Evolutionary conservation across 164 flowering plant species (phyloP).

Genomic region (Vitis rupestris): DNA sequence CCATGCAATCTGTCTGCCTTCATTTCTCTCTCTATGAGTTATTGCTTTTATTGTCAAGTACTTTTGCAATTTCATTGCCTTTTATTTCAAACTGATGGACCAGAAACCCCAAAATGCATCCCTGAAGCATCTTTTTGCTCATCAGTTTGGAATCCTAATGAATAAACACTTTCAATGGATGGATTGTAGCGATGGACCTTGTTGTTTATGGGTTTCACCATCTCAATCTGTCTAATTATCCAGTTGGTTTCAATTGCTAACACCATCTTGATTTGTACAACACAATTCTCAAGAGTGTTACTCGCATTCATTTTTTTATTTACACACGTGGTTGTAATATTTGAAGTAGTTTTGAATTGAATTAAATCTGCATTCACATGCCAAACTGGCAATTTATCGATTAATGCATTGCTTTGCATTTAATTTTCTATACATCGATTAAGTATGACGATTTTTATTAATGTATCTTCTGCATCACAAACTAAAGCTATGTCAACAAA

Average conservation of each 20-base stretch:
- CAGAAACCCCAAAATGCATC: no score
- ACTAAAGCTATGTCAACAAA: slow-evolving; percentile 9
- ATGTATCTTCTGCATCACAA: slow-evolving; percentile 14
- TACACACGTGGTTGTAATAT: neutral
- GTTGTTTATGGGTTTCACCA: neutral
- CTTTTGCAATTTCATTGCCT: no score
- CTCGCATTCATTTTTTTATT: neutral
- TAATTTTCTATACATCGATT: neutral
- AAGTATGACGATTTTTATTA: neutral
- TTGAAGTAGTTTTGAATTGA: slow-evolving; percentile 1
- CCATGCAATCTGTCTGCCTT: no score
- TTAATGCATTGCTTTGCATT: neutral
- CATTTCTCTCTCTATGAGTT: no score
- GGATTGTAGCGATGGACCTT: neutral
- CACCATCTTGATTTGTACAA: neutral
- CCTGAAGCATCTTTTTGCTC: neutral
- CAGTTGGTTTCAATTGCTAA: neutral
- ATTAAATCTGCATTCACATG: neutral
- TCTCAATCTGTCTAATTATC: neutral
- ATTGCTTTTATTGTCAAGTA: no score
- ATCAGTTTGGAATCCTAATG: neutral
- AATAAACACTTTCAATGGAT: no score
- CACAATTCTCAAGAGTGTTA: neutral
- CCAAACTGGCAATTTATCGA: neutral
- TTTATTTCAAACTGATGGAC: no score